Evolutionary conservation across 2,329 filamentous ascomycete genomes (phyloP).

Genomic region (Botryosphaeria dothidea): DNA sequence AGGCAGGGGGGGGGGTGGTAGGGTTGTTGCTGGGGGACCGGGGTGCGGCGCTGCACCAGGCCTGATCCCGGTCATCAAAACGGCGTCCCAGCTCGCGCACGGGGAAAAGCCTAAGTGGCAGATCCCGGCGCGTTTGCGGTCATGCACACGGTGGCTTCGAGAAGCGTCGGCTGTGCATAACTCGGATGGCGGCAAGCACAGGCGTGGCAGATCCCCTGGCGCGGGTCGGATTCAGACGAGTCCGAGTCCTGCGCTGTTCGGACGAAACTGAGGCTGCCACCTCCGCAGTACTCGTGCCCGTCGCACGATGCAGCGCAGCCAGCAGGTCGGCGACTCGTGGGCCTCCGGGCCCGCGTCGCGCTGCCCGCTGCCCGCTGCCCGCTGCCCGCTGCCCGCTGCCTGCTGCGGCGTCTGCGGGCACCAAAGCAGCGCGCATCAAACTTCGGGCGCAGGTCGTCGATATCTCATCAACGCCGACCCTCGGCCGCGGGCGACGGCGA

Average conservation of each 20-base stretch:
- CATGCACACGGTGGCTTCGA: slow-evolving; percentile 20
- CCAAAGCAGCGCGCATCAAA: background rate
- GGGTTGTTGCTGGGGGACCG: slow-evolving; percentile 19
- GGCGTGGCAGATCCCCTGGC: slow-evolving; percentile 9
- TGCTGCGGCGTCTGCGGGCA: background rate
- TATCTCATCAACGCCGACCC: background rate
- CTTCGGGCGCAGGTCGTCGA: background rate
- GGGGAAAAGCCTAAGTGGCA: slow-evolving; percentile 18
- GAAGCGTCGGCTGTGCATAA: slow-evolving; percentile 21
- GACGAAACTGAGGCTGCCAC: slow-evolving; percentile 16
- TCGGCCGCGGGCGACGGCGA: slow-evolving; percentile 5
- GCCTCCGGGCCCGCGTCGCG: background rate
- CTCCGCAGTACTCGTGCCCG: slow-evolving; percentile 11
- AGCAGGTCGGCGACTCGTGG: background rate
- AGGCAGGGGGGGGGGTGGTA: slow-evolving; percentile 14
- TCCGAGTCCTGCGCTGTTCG: slow-evolving; percentile 5
- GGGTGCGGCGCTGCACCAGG: slow-evolving; percentile 3
- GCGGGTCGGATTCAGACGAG: slow-evolving; percentile 16
- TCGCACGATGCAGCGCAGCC: background rate
- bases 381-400: background rate
- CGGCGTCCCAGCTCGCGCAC: slow-evolving; percentile 9
- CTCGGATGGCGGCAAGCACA: slow-evolving; percentile 15
- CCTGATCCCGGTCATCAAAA: slow-evolving; percentile 15
- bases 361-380: background rate
- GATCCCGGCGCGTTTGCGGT: slow-evolving; percentile 10